These are phyloP conservation scores for Yamadazyma membranifaciens DNA, from an alignment of 1,139 yeast genomes.

Conservation along the genomic window DNA sequence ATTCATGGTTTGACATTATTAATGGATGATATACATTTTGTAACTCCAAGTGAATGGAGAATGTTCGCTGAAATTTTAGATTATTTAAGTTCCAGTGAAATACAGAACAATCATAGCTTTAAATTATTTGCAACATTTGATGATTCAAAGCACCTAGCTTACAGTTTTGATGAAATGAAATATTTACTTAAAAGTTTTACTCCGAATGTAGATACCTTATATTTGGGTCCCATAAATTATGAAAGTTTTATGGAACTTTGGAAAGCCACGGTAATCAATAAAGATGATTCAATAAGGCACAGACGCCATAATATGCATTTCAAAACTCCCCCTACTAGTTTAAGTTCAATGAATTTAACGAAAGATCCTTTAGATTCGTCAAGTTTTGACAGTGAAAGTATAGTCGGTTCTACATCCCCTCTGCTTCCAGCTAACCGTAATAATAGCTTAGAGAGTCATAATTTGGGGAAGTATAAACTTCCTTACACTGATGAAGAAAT, in stretches of 20 bases:
- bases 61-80: constrained; percentile 30
- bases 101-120: constrained; percentile 6
- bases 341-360: constrained; percentile 8
- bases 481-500: constrained; percentile 10
- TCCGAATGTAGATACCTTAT: constrained; percentile 7
- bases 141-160: background rate
- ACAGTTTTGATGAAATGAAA: constrained; percentile 6
- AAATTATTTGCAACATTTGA: constrained; percentile 6
- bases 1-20: constrained; percentile 45
- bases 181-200: constrained; percentile 8
- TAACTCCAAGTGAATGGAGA: constrained; percentile 29
- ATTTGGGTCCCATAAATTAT: constrained; percentile 10
- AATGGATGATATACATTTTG: constrained; percentile 51
- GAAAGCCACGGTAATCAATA: constrained; percentile 7
- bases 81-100: constrained; percentile 22
- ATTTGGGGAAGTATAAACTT: background rate
- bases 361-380: background rate
- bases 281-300: constrained; percentile 1
- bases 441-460: background rate
- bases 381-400: background rate
- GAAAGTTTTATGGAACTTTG: constrained; percentile 15
- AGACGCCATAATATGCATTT: background rate
- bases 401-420: background rate
- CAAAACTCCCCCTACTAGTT: constrained; percentile 8
- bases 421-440: background rate